Evolutionary conservation across 768 basidiomycete genomes (phyloP).

Genomic region (Lentinula sp.): DNA sequence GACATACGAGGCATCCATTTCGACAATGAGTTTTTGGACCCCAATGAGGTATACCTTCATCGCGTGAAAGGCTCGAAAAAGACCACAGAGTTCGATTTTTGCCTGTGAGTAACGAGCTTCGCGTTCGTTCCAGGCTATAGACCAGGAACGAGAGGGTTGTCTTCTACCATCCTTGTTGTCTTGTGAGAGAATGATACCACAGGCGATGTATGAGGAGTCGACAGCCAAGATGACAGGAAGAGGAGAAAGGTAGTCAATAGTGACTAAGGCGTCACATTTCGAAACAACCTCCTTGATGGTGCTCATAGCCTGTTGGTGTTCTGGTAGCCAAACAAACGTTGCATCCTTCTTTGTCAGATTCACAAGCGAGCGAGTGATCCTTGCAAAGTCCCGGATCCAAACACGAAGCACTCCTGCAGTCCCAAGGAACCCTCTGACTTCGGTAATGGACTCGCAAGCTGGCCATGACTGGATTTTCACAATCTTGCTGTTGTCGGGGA

Average conservation of each 20-base stretch:
- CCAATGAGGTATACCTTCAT: neutral
- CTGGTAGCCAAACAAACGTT: conserved; percentile 16
- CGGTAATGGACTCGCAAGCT: conserved; percentile 4
- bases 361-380: neutral
- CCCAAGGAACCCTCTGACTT: conserved; percentile 17
- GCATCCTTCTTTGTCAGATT: conserved; percentile 10
- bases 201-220: conserved; percentile 20
- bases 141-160: neutral
- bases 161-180: neutral
- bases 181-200: conserved; percentile 27
- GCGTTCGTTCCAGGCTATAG: conserved; percentile 15
- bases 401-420: conserved; percentile 8
- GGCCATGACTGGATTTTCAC: conserved; percentile 14
- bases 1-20: too few species aligned
- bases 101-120: neutral
- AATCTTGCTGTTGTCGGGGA: conserved; percentile 18
- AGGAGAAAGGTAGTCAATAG: conserved; percentile 24
- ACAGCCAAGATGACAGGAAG: conserved; percentile 24
- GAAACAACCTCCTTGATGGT: neutral
- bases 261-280: conserved; percentile 13
- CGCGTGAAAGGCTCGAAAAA: neutral
- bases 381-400: conserved; percentile 17
- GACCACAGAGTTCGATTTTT: neutral
- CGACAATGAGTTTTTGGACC: too few species aligned
- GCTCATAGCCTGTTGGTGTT: neutral